Percentiles rank a stretch among this genome's conserved stretches.
Evolutionary conservation across 495 filamentous ascomycete genomes (phyloP).

Genomic region (Penicillium daleae): DNA sequence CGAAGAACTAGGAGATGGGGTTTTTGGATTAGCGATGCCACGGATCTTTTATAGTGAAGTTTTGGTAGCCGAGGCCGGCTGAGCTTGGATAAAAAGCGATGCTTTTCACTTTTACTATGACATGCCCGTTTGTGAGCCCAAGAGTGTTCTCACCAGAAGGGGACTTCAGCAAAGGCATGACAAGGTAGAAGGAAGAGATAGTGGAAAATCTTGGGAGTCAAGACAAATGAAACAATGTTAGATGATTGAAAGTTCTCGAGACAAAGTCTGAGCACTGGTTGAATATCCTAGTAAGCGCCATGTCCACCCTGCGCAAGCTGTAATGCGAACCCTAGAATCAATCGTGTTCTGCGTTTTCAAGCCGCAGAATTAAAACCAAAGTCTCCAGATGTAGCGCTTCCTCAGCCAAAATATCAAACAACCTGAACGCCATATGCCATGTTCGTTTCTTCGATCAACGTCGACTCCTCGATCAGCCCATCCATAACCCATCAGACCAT

Average conservation of each 20-base stretch:
- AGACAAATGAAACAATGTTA: not conserved
- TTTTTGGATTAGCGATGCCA: not conserved
- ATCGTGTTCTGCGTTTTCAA: not conserved
- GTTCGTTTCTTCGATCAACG: not conserved
- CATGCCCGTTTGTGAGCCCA: too few relatives aligned
- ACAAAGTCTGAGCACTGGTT: not conserved
- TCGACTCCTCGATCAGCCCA: not conserved
- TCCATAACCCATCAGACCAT: not conserved
- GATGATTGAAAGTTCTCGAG: not conserved
- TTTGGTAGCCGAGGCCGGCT: too few relatives aligned
- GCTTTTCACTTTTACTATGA: too few relatives aligned
- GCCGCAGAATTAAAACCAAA: not conserved
- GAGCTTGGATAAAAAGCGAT: too few relatives aligned
- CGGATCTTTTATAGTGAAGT: too few relatives aligned
- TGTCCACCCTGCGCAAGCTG: not conserved
- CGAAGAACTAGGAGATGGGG: not conserved
- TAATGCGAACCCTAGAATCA: not conserved
- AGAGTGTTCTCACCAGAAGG: not conserved
- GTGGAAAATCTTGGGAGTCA: too few relatives aligned
- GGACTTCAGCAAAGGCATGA: not conserved
- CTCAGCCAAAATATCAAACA: not conserved
- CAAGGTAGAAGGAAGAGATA: not conserved
- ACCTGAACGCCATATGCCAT: not conserved
- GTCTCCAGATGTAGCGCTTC: not conserved
- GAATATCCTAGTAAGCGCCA: not conserved